Evolutionary conservation across 768 basidiomycete species (phyloP).

Genomic region (Phlebiopsis gigantea): DNA sequence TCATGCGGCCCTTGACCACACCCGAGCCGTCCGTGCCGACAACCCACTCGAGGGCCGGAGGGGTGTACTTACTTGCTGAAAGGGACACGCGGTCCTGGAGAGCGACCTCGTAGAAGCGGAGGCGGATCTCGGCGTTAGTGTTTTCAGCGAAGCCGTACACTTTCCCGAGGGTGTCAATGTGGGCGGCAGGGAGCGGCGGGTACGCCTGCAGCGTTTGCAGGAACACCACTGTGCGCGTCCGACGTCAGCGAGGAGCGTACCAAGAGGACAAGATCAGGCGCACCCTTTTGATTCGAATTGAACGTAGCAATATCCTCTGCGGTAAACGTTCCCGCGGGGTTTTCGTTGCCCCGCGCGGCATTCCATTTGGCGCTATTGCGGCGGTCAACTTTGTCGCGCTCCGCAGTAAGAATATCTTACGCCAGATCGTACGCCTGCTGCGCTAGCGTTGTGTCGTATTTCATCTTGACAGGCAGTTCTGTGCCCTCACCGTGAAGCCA

Average conservation of each 20-base stretch:
- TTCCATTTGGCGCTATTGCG: slow-evolving; percentile 49
- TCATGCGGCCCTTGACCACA: slow-evolving; percentile 75
- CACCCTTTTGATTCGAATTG: slow-evolving; percentile 74
- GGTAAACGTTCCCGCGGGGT: slow-evolving; percentile 49
- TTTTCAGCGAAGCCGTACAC: slow-evolving; percentile 50
- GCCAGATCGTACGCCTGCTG: slow-evolving; percentile 68
- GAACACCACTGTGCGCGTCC: slow-evolving; percentile 62
- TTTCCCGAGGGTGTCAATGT: slow-evolving; percentile 54
- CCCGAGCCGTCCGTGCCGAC: slow-evolving; percentile 53
- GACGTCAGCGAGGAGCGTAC: background rate
- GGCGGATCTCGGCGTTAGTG: slow-evolving; percentile 70
- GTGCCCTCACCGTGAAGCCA: slow-evolving; percentile 83
- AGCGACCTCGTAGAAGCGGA: slow-evolving; percentile 73
- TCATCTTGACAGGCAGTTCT: slow-evolving; percentile 65
- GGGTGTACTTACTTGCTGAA: slow-evolving; percentile 46
- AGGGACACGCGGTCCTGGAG: slow-evolving; percentile 43
- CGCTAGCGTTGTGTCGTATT: slow-evolving; percentile 72
- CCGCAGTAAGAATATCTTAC: background rate
- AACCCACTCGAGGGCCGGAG: slow-evolving; percentile 63
- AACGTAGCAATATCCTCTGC: slow-evolving; percentile 55
- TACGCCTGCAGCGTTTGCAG: slow-evolving; percentile 73
- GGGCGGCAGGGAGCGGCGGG: slow-evolving; percentile 50
- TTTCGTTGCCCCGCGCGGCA: slow-evolving; percentile 43
- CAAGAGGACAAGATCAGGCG: background rate
- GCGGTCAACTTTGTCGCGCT: background rate